Conservation (phyloP, 441 rosid species). For the Erodium trifolium region DNA sequence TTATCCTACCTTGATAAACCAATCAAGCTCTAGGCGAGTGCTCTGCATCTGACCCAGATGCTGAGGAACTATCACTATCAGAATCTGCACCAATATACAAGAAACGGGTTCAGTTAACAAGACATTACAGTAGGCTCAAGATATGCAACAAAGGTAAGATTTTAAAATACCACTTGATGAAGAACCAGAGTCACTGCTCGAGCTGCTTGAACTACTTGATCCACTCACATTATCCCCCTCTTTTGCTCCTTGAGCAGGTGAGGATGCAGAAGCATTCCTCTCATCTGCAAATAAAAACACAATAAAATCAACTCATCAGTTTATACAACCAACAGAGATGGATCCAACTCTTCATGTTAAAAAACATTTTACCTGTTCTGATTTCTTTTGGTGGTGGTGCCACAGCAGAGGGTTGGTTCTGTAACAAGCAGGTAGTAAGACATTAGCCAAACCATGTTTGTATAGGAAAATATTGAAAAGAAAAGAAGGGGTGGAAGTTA, state of each 20-base stretch:
- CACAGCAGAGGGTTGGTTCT: slow-evolving; percentile 39
- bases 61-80: slow-evolving; percentile 90
- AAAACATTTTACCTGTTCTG: slow-evolving; percentile 45
- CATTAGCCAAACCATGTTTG: slow-evolving; percentile 9
- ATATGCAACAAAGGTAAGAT: background rate
- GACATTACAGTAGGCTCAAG: background rate
- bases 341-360: slow-evolving; percentile 11
- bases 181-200: slow-evolving; percentile 89
- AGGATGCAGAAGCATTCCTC: slow-evolving; percentile 41
- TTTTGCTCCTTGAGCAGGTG: slow-evolving; percentile 50
- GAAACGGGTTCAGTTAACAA: background rate
- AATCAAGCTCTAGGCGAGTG: slow-evolving; percentile 36
- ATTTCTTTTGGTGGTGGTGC: slow-evolving; percentile 45
- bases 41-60: slow-evolving; percentile 76
- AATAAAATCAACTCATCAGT: slow-evolving; percentile 13
- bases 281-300: slow-evolving; percentile 30
- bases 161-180: slow-evolving; percentile 77
- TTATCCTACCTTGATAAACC: slow-evolving; percentile 35
- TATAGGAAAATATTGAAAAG: background rate
- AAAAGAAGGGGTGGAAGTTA: background rate
- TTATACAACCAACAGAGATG: slow-evolving; percentile 12
- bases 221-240: slow-evolving; percentile 58
- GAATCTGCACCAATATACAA: slow-evolving; percentile 49
- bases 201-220: slow-evolving; percentile 94
- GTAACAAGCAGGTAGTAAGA: slow-evolving; percentile 18